phyloP scores from a whole-genome alignment of 2,329 filamentous ascomycete species.

The Thielaviopsis musarum region DNA sequence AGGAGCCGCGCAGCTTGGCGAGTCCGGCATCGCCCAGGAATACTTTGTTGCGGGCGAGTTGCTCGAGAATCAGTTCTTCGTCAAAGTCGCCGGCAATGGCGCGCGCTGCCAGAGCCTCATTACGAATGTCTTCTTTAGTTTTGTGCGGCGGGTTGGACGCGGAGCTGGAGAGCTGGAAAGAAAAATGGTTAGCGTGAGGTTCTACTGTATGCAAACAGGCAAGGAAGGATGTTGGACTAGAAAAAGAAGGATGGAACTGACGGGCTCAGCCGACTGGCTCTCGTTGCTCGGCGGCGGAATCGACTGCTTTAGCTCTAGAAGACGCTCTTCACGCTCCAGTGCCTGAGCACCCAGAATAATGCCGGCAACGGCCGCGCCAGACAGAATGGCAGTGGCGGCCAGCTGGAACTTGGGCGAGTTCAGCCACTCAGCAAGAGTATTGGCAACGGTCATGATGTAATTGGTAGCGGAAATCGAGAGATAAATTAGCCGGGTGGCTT shows the following conservation, averaged over 20 bases:
- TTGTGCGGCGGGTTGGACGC: conserved; percentile 33
- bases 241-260: conserved; percentile 1
- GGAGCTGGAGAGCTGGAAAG: conserved; percentile 40
- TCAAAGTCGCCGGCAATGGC: conserved; percentile 49
- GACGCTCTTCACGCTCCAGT: conserved; percentile 35
- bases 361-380: conserved; percentile 42
- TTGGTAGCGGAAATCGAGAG: not conserved
- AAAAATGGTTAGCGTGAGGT: conserved; percentile 4
- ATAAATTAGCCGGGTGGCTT: not conserved
- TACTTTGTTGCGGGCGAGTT: conserved; percentile 80
- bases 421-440: conserved; percentile 10
- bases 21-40: conserved; percentile 78
- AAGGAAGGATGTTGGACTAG: too few species aligned
- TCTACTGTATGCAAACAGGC: too few species aligned
- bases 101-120: conserved; percentile 38
- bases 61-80: conserved; percentile 78
- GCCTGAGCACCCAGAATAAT: conserved; percentile 45
- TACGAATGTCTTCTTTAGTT: conserved; percentile 45
- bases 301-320: conserved; percentile 41
- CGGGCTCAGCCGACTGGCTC: conserved; percentile 11
- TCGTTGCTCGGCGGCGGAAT: conserved; percentile 27
- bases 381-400: conserved; percentile 51
- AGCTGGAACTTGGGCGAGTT: conserved; percentile 40
- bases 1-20: conserved; percentile 59
- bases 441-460: conserved; percentile 9